Conservation (phyloP, 306 rosid genomes). For the Sindora glabra region DNA sequence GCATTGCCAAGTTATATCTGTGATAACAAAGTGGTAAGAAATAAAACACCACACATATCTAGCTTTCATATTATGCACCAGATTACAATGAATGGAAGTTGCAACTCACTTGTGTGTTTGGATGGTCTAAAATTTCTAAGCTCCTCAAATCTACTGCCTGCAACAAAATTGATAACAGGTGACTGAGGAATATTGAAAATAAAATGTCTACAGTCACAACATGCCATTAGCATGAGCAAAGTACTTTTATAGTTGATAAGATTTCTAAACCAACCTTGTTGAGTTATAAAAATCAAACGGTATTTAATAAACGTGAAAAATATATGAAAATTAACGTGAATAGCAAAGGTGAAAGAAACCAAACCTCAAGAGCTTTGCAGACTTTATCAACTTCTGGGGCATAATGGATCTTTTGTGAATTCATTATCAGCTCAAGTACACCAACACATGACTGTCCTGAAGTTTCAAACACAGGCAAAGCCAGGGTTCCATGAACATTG, state of each 20-base stretch:
- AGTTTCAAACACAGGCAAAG: slow-evolving; percentile 77
- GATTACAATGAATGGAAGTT: slow-evolving; percentile 18
- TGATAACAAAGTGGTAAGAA: slow-evolving; percentile 51
- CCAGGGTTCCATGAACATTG: slow-evolving; percentile 82
- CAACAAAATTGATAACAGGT: slow-evolving; percentile 33
- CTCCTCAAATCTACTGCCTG: slow-evolving; percentile 86
- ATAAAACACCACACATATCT: slow-evolving; percentile 18
- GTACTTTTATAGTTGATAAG: not conserved
- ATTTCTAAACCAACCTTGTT: not conserved
- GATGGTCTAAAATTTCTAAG: slow-evolving; percentile 60
- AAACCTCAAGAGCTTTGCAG: slow-evolving; percentile 94
- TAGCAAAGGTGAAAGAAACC: slow-evolving; percentile 23
- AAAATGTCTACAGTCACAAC: not conserved
- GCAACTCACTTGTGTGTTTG: slow-evolving; percentile 53
- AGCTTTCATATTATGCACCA: slow-evolving; percentile 7
- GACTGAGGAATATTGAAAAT: slow-evolving; percentile 14
- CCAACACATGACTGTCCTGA: slow-evolving; percentile 67
- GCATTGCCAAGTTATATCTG: slow-evolving; percentile 79
- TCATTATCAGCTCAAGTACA: slow-evolving; percentile 84
- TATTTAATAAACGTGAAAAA: slow-evolving; percentile 7
- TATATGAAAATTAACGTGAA: not conserved
- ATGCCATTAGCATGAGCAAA: not conserved
- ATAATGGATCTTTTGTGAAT: slow-evolving; percentile 63
- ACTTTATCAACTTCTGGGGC: slow-evolving; percentile 82
- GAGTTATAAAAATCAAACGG: not conserved